phyloP scores from a whole-genome alignment of 768 basidiomycete species.

The Calocera cornea region DNA sequence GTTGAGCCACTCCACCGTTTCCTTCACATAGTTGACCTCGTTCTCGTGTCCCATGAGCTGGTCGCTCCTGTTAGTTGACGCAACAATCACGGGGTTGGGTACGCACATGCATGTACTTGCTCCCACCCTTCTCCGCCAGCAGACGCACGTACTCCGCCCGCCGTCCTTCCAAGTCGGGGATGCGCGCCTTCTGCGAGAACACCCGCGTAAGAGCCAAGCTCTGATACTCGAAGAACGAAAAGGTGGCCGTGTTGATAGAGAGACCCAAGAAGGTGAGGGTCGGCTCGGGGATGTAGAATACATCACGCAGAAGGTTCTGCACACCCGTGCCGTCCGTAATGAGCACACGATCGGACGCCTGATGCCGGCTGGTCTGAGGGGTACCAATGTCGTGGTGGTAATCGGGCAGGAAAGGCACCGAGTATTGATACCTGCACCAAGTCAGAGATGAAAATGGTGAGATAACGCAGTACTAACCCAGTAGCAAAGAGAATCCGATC shows the following conservation, averaged over 20 bases:
- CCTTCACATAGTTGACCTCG: constrained; percentile 13
- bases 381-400: constrained; percentile 13
- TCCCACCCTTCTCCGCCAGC: constrained; percentile 10
- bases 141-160: constrained; percentile 5
- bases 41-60: constrained; percentile 14
- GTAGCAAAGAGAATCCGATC: constrained; percentile 20
- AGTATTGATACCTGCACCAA: constrained; percentile 15
- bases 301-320: constrained; percentile 17
- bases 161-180: constrained; percentile 9
- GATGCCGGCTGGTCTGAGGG: not conserved
- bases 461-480: constrained; percentile 13
- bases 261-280: constrained; percentile 17
- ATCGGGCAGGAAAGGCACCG: constrained; percentile 18
- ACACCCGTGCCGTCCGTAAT: constrained; percentile 14
- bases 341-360: constrained; percentile 1
- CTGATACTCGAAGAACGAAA: constrained; percentile 19
- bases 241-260: constrained; percentile 17
- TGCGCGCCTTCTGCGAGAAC: constrained; percentile 11
- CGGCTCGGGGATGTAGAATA: constrained; percentile 20
- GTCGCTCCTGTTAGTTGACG: not conserved
- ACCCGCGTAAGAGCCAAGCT: constrained; percentile 17
- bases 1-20: constrained; percentile 10
- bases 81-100: not conserved
- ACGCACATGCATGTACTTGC: constrained; percentile 13
- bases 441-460: not conserved